Base-by-base conservation (phyloP, 2,329 filamentous ascomycete species). In the Phialophora macrospora region DNA sequence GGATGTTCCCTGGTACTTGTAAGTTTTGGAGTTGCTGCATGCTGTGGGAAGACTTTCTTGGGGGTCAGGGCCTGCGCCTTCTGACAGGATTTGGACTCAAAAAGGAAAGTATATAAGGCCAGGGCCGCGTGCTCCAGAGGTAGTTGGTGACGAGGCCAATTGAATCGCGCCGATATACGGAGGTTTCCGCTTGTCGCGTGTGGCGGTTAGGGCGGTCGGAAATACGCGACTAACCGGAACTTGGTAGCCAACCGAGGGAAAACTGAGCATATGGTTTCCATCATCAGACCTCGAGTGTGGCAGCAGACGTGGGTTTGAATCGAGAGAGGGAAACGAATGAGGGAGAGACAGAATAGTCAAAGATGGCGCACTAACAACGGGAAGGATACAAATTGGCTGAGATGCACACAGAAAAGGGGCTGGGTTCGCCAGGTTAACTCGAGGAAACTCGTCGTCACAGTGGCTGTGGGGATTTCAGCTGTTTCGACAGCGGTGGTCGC, bases 21-120 rank as follows among this genome's bases (percentile, higher is more conserved):
- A 8, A 51, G 20, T 12, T 51, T 22, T 3, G 20, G 7, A 12
- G 4, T 32, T 22, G 17, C 46, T 59, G 44, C 56, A 59, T 65
- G 22, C 44, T 59, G 44, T 60, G n/a, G 28, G 22, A 26, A 3
- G 30, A 55, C 6, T 41, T 55, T 24, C 24, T 24, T n/a, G 5
- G 38, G 17, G 14, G 17, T 44, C 1, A 44, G 2, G 38, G 38
- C 14, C 24, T 30, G 28, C 64, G 64, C 64, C 64, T 56, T 66
- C 34, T 63, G 64, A 66, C 60, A 55, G 30, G 60, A 26, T 34
- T 63, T 49, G 48, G 52, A 26, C 64, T 62, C 41, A 32, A 63
- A 63, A 64, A 62, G 60, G 64, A 46, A 57, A 51, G 55, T 52
- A 41, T 56, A 60, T 48, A 38, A 48, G 34, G 63, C 12, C 14